Percentiles rank a stretch among this genome's conserved stretches.
Evolutionary conservation across 768 basidiomycete genomes (phyloP).

Genomic region (Amyloporia xantha): DNA sequence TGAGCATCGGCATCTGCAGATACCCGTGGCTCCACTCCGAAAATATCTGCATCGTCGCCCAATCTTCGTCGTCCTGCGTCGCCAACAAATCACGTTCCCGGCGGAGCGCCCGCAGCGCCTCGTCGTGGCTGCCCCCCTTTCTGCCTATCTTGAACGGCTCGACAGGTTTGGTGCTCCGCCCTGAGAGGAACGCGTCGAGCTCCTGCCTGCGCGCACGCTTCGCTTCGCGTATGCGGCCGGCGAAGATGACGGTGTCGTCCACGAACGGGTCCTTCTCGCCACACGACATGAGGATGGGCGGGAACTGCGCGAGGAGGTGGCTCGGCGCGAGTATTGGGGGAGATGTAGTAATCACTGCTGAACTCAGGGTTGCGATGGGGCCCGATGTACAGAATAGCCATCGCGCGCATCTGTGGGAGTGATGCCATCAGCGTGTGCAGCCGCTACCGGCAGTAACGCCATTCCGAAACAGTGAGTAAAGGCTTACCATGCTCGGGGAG

Average conservation of each 20-base stretch:
- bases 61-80: slow-evolving; percentile 80
- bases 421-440: slow-evolving; percentile 7
- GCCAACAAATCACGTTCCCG: slow-evolving; percentile 55
- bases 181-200: slow-evolving; percentile 52
- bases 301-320: slow-evolving; percentile 84
- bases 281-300: slow-evolving; percentile 88
- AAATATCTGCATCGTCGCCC: slow-evolving; percentile 91
- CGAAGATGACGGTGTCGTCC: slow-evolving; percentile 96
- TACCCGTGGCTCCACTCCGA: slow-evolving; percentile 98
- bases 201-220: slow-evolving; percentile 79
- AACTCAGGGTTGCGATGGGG: slow-evolving; percentile 94
- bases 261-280: slow-evolving; percentile 94
- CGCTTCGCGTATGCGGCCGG: slow-evolving; percentile 90
- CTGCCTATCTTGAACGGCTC: slow-evolving; percentile 61
- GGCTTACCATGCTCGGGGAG: slow-evolving; percentile 91
- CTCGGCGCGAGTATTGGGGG: slow-evolving; percentile 87
- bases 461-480: background rate
- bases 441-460: background rate
- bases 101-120: slow-evolving; percentile 33
- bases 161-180: slow-evolving; percentile 58
- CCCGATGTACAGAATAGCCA: slow-evolving; percentile 97
- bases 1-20: slow-evolving; percentile 87
- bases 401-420: slow-evolving; percentile 88
- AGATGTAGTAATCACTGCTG: slow-evolving; percentile 90
- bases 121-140: slow-evolving; percentile 24